Base-by-base conservation (phyloP, 176 grass and related monocot species). In the Ananas comosus region DNA sequence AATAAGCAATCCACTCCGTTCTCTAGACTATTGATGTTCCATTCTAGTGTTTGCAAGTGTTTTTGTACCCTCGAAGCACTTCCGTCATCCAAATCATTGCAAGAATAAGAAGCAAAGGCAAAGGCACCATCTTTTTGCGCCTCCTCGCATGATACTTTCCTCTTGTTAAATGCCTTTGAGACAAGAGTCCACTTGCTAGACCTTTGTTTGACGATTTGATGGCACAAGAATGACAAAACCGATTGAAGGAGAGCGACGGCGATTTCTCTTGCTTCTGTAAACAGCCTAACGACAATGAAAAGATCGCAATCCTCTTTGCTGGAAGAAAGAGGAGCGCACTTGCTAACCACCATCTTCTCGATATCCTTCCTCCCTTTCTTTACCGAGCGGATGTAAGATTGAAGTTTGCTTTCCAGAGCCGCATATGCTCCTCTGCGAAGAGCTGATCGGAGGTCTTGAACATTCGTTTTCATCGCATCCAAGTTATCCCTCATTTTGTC, bases 21-120 rank as follows among this genome's bases (percentile, higher is more conserved):
- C 51, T 77, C 73, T 9, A 76, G 63, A 69, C 63, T 51, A 64
- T 5, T 24, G 69, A 80, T 80, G 73, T 75, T 50, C 49, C 70
- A 21, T 72, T 83, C 73, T 50, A 80, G 18, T n/a, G 2, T 23
- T 23, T 76, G 9, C 29, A 82, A 49, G 13, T 76, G 72, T 18
- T 74, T 63, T 73, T 50, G 54, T 22, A 13, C 71, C 29, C 57
- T 50, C 2, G 49, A 11, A 13, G 49, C 11, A n/a, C n/a, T 73
- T 48, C 23, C 54, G 10, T 3, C 56, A 19, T 73, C 71, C 2
- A 63, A 13, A 63, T 64, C 56, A 16, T 73, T 63, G 33, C 29
- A 63, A 16, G 71, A 49, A 63, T 8, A 17, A 42, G 70, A 63
- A 23, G 54, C 10, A 73, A 12, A 13, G 9, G 14, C 13, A n/a